Conservation (phyloP, 2,329 filamentous ascomycete genomes). For the Thermothelomyces thermophilus region DNA sequence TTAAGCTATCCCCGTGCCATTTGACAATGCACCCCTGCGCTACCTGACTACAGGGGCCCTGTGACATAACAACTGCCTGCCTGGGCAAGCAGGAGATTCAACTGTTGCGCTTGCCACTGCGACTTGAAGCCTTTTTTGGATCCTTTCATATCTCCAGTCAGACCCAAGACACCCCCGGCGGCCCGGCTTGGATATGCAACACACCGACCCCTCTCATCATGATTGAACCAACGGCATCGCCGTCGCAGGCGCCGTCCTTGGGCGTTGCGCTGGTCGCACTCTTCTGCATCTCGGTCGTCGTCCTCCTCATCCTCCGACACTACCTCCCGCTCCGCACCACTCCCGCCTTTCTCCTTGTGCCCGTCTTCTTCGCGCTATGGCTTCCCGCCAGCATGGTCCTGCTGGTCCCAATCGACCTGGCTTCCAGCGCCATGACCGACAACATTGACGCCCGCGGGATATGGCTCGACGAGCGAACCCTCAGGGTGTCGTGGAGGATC, state of each 20-base stretch:
- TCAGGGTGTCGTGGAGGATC: conserved; percentile 88
- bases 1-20: too few relatives aligned
- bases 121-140: too few relatives aligned
- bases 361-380: conserved; percentile 93
- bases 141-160: too few relatives aligned
- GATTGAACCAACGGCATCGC: conserved; percentile 19
- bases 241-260: conserved; percentile 66
- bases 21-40: too few relatives aligned
- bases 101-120: not conserved
- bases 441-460: conserved; percentile 69
- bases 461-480: conserved; percentile 72
- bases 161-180: too few relatives aligned
- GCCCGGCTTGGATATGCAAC: conserved; percentile 15
- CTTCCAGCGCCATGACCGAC: conserved; percentile 70
- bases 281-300: conserved; percentile 64
- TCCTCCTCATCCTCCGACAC: conserved; percentile 78
- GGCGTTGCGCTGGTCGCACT: conserved; percentile 71
- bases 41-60: not conserved
- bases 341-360: conserved; percentile 80
- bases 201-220: conserved; percentile 11
- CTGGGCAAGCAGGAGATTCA: not conserved
- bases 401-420: conserved; percentile 91
- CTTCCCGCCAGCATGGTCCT: conserved; percentile 87
- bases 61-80: conserved; percentile 14
- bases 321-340: conserved; percentile 88